These are phyloP conservation scores for Bryoerythrophyllum caledonicum DNA, from an alignment of 225 moss, liverwort and hornwort genomes.

Conservation along the genomic window DNA sequence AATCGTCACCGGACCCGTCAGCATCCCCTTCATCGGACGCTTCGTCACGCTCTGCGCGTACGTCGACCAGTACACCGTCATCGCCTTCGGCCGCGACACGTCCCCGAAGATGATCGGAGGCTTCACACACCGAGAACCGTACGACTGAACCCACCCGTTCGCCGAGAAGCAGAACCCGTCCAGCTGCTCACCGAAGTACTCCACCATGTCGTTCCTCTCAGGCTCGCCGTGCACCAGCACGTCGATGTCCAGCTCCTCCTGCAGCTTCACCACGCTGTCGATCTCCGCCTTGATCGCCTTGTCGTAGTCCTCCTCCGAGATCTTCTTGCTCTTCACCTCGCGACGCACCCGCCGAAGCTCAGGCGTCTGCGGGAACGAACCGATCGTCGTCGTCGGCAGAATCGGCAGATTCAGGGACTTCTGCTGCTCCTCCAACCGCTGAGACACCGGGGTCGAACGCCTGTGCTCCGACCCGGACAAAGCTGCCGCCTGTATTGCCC, in stretches of 20 bases:
- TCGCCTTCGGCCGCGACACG: conserved; percentile 82
- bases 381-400: conserved; percentile 87
- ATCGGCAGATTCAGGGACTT: conserved; percentile 76
- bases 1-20: conserved; percentile 86
- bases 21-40: conserved; percentile 94
- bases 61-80: conserved; percentile 74
- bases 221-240: conserved; percentile 92
- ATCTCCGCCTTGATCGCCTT: conserved; percentile 90
- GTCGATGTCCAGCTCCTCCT: conserved; percentile 84
- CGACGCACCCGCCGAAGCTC: conserved; percentile 77
- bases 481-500: conserved; percentile 27
- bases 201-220: conserved; percentile 63
- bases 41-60: conserved; percentile 60
- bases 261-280: conserved; percentile 80
- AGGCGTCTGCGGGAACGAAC: conserved; percentile 85
- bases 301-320: conserved; percentile 78
- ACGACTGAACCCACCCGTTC: conserved; percentile 59
- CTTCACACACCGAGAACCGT: conserved; percentile 93
- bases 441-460: conserved; percentile 63
- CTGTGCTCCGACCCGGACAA: conserved; percentile 70
- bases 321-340: conserved; percentile 89
- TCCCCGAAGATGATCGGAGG: conserved; percentile 92
- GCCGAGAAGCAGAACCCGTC: conserved; percentile 44
- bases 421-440: conserved; percentile 77
- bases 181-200: conserved; percentile 43